Conservation (phyloP, 2,329 filamentous ascomycete genomes). For the Colletotrichum sp. region DNA sequence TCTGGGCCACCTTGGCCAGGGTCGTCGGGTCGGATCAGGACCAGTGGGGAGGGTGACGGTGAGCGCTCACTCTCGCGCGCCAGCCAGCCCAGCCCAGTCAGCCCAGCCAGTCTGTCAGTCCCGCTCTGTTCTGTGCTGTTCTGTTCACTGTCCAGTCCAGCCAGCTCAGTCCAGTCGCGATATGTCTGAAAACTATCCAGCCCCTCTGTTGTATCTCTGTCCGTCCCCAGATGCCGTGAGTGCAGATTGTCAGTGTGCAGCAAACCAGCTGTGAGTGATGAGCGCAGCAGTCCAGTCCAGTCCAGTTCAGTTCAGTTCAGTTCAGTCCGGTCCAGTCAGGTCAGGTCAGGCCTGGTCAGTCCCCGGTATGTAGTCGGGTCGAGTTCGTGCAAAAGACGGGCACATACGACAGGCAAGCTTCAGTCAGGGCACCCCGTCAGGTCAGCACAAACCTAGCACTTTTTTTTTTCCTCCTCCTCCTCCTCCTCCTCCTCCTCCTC, state of each 20-base stretch:
- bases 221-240: not conserved
- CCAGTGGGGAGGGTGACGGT: conserved; percentile 1
- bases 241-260: not conserved
- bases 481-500: not conserved
- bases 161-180: not conserved
- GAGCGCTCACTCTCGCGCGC: not conserved
- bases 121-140: not conserved
- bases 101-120: not conserved
- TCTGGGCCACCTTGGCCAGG: conserved; percentile 13
- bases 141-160: not conserved
- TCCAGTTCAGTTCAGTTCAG: not conserved
- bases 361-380: not conserved
- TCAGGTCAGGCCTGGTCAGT: not conserved
- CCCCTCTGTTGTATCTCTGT: not conserved
- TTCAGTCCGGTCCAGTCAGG: not conserved
- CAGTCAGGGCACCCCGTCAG: not conserved
- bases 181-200: not conserved
- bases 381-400: not conserved
- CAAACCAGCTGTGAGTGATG: not conserved
- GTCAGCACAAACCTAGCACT: not conserved
- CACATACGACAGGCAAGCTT: not conserved
- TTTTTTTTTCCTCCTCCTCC: no score
- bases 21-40: not conserved
- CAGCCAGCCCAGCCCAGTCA: not conserved
- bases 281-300: not conserved